phyloP scores from a whole-genome alignment of 2,329 filamentous ascomycete genomes.

The Epichloe gansuensis region DNA sequence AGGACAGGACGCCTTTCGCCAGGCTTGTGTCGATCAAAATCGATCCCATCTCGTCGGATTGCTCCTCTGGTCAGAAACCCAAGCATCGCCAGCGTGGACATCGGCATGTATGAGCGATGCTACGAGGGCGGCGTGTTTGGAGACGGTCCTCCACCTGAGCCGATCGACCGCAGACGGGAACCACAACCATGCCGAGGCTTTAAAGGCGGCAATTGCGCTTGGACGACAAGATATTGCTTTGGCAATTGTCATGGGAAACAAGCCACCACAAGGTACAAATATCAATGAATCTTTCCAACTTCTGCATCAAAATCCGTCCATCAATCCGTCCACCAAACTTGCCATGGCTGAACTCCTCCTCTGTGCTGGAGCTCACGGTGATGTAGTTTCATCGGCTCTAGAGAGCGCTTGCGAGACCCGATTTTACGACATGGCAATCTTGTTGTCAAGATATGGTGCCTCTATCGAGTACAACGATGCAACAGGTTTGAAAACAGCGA shows the following conservation, averaged over 20 bases:
- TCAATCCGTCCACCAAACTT: conserved; percentile 37
- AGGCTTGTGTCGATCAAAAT: conserved; percentile 34
- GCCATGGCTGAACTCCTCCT: conserved; percentile 43
- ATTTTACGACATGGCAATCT: conserved; percentile 40
- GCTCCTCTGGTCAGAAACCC: conserved; percentile 36
- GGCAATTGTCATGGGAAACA: conserved; percentile 40
- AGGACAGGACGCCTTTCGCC: conserved; percentile 41
- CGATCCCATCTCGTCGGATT: conserved; percentile 34
- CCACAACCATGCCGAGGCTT: conserved; percentile 37
- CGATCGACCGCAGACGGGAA: conserved; percentile 41
- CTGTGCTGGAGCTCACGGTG: conserved; percentile 44
- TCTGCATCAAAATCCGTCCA: conserved; percentile 32
- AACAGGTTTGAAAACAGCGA: conserved; percentile 34
- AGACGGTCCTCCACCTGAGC: conserved; percentile 38
- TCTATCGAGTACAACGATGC: conserved; percentile 43
- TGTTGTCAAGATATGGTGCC: conserved; percentile 41
- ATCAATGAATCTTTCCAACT: conserved; percentile 39
- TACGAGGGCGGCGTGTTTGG: conserved; percentile 33
- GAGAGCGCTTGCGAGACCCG: conserved; percentile 35
- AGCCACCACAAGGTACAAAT: conserved; percentile 34
- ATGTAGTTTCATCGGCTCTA: conserved; percentile 35
- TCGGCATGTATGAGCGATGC: conserved; percentile 43
- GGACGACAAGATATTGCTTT: conserved; percentile 42
- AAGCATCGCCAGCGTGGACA: conserved; percentile 28
- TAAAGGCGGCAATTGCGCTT: conserved; percentile 36